Percentiles rank a stretch among this genome's conserved stretches.
Conservation (phyloP, 306 rosid genomes). For the Luffa aegyptiaca region DNA sequence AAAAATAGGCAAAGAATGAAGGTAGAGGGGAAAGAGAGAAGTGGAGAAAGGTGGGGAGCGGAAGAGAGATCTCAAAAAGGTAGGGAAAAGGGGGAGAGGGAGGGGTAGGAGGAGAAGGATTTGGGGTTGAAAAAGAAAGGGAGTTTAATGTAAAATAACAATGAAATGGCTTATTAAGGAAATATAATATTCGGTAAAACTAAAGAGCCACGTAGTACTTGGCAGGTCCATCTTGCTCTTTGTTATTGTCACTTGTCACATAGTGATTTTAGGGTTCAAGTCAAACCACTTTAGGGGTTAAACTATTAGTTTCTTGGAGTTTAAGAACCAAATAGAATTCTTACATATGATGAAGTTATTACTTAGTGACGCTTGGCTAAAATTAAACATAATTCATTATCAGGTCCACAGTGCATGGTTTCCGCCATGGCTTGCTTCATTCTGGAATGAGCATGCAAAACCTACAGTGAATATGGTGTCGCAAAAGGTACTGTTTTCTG, state of each 20-base stretch:
- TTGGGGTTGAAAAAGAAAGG: neutral
- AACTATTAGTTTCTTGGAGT: neutral
- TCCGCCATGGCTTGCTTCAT: constrained; percentile 87
- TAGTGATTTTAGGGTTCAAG: neutral
- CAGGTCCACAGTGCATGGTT: constrained; percentile 87
- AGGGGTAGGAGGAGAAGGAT: neutral
- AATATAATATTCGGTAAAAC: neutral
- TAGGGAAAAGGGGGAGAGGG: neutral
- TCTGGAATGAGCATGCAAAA: constrained; percentile 77
- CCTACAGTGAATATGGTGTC: constrained; percentile 43
- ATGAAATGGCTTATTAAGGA: neutral
- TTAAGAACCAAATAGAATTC: neutral
- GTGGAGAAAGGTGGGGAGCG: neutral
- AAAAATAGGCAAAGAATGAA: neutral
- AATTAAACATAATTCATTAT: constrained; percentile 14
- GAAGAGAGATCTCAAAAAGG: neutral
- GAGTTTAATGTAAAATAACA: neutral
- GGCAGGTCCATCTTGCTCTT: neutral
- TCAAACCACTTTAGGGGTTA: neutral
- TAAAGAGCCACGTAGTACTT: neutral
- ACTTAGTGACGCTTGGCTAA: constrained; percentile 3
- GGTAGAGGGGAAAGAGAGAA: neutral
- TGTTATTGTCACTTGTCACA: neutral
- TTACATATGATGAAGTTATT: neutral
- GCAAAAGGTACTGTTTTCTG: constrained; percentile 40